Evolutionary conservation across 2,329 filamentous ascomycete genomes (phyloP).

Genomic region (Aciculosporium take): DNA sequence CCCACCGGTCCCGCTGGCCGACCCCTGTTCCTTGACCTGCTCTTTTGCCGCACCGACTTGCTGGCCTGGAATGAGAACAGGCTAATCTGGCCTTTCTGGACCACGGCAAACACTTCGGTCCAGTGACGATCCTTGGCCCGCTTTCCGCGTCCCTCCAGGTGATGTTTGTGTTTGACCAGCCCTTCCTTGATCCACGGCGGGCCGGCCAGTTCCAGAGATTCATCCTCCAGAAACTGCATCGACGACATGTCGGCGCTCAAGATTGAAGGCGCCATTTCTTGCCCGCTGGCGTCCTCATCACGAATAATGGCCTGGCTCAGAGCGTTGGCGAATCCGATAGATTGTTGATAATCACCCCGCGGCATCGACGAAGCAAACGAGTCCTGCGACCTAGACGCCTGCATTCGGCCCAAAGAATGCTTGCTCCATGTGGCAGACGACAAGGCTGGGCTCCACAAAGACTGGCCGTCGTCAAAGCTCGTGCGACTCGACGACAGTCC

Average conservation of each 20-base stretch:
- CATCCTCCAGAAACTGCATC: conserved; percentile 70
- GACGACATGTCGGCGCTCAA: conserved; percentile 46
- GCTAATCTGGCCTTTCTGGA: conserved; percentile 87
- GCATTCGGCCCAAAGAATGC: conserved; percentile 78
- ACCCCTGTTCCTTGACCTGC: conserved; percentile 35
- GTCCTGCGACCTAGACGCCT: conserved; percentile 84
- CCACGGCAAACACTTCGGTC: conserved; percentile 89
- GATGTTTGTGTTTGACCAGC: conserved; percentile 89
- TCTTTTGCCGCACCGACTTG: conserved; percentile 60
- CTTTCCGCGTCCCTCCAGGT: conserved; percentile 80
- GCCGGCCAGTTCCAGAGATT: conserved; percentile 77
- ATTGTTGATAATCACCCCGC: conserved; percentile 78
- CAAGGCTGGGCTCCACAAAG: conserved; percentile 71
- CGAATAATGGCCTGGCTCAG: conserved; percentile 93
- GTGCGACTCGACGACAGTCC: conserved; percentile 84
- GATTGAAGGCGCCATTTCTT: conserved; percentile 31
- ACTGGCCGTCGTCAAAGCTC: conserved; percentile 81
- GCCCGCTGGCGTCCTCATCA: conserved; percentile 54
- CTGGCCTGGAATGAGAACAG: conserved; percentile 84
- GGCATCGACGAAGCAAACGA: conserved; percentile 68
- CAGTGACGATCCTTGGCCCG: conserved; percentile 89
- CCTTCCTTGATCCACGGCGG: conserved; percentile 99
- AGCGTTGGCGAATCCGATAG: conserved; percentile 93
- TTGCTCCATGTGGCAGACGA: conserved; percentile 95
- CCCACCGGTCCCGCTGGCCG: conserved; percentile 56